phyloP scores from a whole-genome alignment of 129 eudicot species.

The Rutidosis leptorrhynchoides region DNA sequence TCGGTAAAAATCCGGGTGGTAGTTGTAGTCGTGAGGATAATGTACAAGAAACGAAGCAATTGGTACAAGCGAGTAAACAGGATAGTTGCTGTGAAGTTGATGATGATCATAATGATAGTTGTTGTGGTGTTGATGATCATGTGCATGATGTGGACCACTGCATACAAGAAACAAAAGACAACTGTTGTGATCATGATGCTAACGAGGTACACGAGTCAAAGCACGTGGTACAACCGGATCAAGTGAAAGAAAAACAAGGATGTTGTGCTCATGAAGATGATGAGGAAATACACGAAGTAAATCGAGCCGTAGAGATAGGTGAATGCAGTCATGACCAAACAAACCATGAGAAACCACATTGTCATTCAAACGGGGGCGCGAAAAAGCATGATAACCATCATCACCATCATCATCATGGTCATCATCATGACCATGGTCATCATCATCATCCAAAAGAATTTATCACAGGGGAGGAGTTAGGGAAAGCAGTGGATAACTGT shows the following conservation, averaged over 20 bases:
- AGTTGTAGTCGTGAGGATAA: constrained; percentile 11
- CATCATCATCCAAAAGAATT: constrained; percentile 26
- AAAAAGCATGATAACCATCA: constrained; percentile 21
- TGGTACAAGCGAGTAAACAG: constrained; percentile 13
- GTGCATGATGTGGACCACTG: constrained; percentile 13
- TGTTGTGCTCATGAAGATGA: constrained; percentile 26
- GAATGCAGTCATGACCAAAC: constrained; percentile 2
- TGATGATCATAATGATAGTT: constrained; percentile 20
- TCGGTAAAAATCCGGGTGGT: constrained; percentile 5
- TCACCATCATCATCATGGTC: constrained; percentile 10
- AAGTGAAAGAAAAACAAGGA: constrained; percentile 25
- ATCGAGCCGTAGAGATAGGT: not conserved
- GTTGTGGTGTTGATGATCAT: constrained; percentile 32
- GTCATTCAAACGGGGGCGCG: not conserved
- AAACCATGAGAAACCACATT: constrained; percentile 12
- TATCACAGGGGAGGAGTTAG: constrained; percentile 30
- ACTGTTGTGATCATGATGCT: constrained; percentile 27
- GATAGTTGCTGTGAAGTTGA: constrained; percentile 22
- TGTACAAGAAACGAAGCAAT: constrained; percentile 18
- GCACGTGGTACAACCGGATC: constrained; percentile 3
- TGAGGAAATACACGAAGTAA: constrained; percentile 30
- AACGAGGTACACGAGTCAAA: constrained; percentile 12
- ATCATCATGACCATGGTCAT: constrained; percentile 9
- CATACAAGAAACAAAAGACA: constrained; percentile 21
- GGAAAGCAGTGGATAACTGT: constrained; percentile 34